These are phyloP conservation scores for Tetrahymena malaccensis DNA, from an alignment of 73 alveolate species.

Conservation along the genomic window DNA sequence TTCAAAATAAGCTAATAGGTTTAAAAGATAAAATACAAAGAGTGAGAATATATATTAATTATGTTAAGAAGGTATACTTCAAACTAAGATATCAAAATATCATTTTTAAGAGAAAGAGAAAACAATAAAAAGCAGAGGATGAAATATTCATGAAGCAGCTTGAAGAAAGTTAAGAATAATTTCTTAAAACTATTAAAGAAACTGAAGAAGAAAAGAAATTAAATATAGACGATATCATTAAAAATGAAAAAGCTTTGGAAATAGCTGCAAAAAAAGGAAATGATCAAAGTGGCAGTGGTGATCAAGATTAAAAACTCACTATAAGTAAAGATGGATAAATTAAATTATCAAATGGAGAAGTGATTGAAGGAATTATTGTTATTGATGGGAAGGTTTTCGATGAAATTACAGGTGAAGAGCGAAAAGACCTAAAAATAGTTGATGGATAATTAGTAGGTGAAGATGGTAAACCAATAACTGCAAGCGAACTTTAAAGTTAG, in stretches of 20 bases:
- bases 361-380: not conserved
- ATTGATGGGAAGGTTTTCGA: not conserved
- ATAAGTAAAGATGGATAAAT: not conserved
- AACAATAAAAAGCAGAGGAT: not conserved
- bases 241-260: not conserved
- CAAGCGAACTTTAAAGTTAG: not conserved
- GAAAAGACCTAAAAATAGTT: not conserved
- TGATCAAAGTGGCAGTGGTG: not conserved
- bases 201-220: not conserved
- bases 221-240: not conserved
- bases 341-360: not conserved
- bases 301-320: not conserved
- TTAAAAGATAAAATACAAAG: not conserved
- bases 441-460: not conserved
- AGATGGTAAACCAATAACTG: not conserved
- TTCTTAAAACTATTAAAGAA: not conserved
- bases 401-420: not conserved
- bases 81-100: not conserved
- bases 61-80: not conserved
- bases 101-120: not conserved
- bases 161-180: not conserved
- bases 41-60: not conserved
- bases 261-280: not conserved
- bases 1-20: not conserved
- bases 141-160: not conserved